Evolutionary conservation across 345 rosid species (phyloP).

Genomic region (Hypericum perforatum): DNA sequence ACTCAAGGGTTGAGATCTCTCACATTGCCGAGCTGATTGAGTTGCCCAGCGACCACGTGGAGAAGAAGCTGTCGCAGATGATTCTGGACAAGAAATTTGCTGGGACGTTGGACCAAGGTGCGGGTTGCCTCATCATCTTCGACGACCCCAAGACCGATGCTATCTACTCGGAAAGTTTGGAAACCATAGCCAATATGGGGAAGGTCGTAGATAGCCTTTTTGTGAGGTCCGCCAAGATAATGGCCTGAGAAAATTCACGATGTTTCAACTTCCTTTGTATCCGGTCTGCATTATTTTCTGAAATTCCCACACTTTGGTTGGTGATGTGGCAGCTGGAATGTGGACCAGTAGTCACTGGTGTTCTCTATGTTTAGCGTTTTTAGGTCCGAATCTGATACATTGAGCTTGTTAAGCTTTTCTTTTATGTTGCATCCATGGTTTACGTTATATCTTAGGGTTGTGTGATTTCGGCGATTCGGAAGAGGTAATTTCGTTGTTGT

Average conservation of each 20-base stretch:
- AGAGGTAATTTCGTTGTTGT: no score
- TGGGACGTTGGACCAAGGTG: constrained; percentile 92
- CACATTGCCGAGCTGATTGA: constrained; percentile 84
- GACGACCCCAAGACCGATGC: constrained; percentile 85
- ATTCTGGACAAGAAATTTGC: constrained; percentile 93
- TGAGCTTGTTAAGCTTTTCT: no score
- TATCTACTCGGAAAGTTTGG: constrained; percentile 73
- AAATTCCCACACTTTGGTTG: no score
- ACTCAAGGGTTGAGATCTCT: constrained; percentile 76
- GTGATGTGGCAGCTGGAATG: no score
- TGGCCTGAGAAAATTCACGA: constrained; percentile 30
- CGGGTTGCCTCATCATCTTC: constrained; percentile 87
- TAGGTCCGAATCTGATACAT: no score
- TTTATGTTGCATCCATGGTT: no score
- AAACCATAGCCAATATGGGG: constrained; percentile 81
- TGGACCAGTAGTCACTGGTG: no score
- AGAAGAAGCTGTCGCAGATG: constrained; percentile 95
- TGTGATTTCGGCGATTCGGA: no score
- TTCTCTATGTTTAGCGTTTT: no score
- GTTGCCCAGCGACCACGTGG: constrained; percentile 63
- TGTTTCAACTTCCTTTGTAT: no score
- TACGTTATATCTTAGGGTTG: no score
- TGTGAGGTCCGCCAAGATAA: constrained; percentile 89
- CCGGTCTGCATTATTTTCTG: no score
- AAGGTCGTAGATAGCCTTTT: constrained; percentile 96